These are phyloP conservation scores for Podila epigama DNA, from an alignment of 192 early-diverging fungal genomes.

Conservation along the genomic window DNA sequence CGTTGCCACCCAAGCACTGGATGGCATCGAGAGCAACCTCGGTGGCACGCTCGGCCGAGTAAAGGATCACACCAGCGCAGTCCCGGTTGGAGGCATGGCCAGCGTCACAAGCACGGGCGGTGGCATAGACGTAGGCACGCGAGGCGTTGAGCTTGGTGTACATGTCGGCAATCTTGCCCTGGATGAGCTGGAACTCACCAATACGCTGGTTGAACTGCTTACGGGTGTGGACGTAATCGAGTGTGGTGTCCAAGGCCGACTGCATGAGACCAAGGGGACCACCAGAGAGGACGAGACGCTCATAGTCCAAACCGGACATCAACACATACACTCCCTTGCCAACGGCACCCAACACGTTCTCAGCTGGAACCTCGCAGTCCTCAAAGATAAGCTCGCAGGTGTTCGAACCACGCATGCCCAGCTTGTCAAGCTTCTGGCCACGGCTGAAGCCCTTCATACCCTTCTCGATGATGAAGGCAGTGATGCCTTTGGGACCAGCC, in stretches of 20 bases:
- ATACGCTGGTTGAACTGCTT: constrained; percentile 88
- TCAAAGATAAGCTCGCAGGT: constrained; percentile 97
- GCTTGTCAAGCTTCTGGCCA: constrained; percentile 90
- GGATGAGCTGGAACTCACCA: constrained; percentile 90
- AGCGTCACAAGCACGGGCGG: constrained; percentile 84
- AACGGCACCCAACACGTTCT: constrained; percentile 87
- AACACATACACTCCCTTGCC: constrained; percentile 93
- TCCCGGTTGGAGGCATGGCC: constrained; percentile 87
- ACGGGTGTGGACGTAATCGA: constrained; percentile 88
- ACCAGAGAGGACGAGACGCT: constrained; percentile 89
- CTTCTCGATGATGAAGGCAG: constrained; percentile 94
- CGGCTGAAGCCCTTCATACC: constrained; percentile 86
- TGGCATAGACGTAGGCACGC: constrained; percentile 89
- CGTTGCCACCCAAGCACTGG: constrained; percentile 95
- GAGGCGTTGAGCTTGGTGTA: constrained; percentile 95
- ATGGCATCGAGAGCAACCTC: constrained; percentile 93
- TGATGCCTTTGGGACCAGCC: constrained; percentile 88
- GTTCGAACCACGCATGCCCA: constrained; percentile 96
- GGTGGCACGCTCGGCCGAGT: constrained; percentile 93
- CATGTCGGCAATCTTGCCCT: constrained; percentile 98
- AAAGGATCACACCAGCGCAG: constrained; percentile 94
- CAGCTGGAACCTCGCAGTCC: constrained; percentile 87
- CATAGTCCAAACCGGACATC: constrained; percentile 94
- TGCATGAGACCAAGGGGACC: constrained; percentile 95
- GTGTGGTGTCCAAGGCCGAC: constrained; percentile 77